These are phyloP conservation scores for Pseudogymnoascus sp. DNA, from an alignment of 2,329 filamentous ascomycete species.

Conservation along the genomic window DNA sequence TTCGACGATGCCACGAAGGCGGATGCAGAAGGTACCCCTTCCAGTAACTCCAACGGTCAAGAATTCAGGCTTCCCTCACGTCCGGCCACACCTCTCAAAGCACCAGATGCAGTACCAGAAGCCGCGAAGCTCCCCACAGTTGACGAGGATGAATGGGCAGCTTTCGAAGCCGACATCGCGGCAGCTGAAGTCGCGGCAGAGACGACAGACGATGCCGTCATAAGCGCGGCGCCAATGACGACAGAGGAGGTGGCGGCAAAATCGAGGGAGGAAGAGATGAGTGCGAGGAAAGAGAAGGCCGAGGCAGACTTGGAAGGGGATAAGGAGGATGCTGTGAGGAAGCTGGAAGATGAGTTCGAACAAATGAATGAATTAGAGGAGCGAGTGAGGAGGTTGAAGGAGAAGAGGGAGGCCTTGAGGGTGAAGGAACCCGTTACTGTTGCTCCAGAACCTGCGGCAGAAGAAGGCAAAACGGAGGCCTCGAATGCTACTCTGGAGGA, in stretches of 20 bases:
- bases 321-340: conserved; percentile 65
- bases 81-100: conserved; percentile 47
- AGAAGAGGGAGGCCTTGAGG: conserved; percentile 61
- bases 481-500: conserved; percentile 27
- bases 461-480: conserved; percentile 20
- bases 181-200: conserved; percentile 30
- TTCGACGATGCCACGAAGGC: conserved; percentile 23
- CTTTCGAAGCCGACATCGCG: conserved; percentile 77
- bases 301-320: conserved; percentile 56
- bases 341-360: conserved; percentile 70
- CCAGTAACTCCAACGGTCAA: conserved; percentile 33
- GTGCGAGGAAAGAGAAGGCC: conserved; percentile 38
- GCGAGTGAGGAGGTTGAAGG: conserved; percentile 59
- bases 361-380: conserved; percentile 75
- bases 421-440: conserved; percentile 27
- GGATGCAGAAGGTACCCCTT: conserved; percentile 33
- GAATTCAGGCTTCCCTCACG: conserved; percentile 57
- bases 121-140: conserved; percentile 30
- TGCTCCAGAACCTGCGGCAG: conserved; percentile 20
- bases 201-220: conserved; percentile 43
- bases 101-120: conserved; percentile 33
- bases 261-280: conserved; percentile 41
- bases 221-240: conserved; percentile 61
- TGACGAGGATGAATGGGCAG: conserved; percentile 77
- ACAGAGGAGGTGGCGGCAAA: conserved; percentile 53